Evolutionary conservation across 73 alveolate species (phyloP).

Genomic region (Tetrahymena elliotti): DNA sequence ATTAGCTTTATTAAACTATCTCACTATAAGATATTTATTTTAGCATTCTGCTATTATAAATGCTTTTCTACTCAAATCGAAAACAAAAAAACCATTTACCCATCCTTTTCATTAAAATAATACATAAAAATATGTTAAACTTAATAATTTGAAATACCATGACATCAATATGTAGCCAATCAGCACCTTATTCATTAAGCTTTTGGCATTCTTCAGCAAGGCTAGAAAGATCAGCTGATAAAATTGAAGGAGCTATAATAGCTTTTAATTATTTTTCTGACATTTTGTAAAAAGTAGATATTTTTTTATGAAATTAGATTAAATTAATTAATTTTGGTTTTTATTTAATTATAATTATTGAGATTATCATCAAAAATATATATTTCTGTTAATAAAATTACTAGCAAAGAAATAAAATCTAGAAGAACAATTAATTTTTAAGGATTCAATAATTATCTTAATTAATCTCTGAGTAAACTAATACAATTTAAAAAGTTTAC

Average conservation of each 20-base stretch:
- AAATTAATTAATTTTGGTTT: not conserved
- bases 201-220: slow-evolving; percentile 42
- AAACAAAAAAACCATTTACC: not conserved
- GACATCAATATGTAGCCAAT: slow-evolving; percentile 57
- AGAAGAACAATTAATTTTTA: not conserved
- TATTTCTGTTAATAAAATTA: not conserved
- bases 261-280: not conserved
- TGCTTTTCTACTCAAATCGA: too few relatives aligned
- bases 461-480: not conserved
- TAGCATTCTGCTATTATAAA: too few relatives aligned
- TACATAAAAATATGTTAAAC: not conserved
- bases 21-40: too few relatives aligned
- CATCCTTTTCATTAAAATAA: not conserved
- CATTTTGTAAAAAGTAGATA: not conserved
- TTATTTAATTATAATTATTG: too few relatives aligned
- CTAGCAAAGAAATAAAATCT: not conserved
- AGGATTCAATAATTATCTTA: not conserved
- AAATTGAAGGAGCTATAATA: slow-evolving; percentile 49
- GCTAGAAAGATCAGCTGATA: slow-evolving; percentile 37
- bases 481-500: not conserved
- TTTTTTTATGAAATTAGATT: not conserved
- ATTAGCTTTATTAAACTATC: too few relatives aligned
- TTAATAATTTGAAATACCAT: slow-evolving; percentile 12
- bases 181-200: slow-evolving; percentile 28
- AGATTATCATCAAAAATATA: not conserved